Base-by-base conservation (phyloP, 78 protist species). In the Andalucia godoyi region DNA sequence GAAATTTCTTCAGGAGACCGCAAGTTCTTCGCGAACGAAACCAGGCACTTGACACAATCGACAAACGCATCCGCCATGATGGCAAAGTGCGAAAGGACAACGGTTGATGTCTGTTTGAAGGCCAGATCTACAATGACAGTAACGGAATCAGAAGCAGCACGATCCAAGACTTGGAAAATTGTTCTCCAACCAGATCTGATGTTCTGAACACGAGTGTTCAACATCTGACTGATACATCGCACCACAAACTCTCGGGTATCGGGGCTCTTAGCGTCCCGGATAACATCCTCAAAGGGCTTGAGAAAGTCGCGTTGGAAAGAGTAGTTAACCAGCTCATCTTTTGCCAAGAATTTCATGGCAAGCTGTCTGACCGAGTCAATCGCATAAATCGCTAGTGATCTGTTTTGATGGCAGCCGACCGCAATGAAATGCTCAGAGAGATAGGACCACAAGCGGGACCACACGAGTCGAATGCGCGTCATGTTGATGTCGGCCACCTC, bases 311-410 rank as follows among this genome's bases (percentile, higher is more conserved):
- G 9, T 81, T 95, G 99, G 80, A 92, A 90, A 61, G 79, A 74
- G 79, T 64, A 95, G 65, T 85, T 43, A 9, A 89, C 76, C 53
- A 93, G 72, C 62, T 92, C 97, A 6, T 67, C 78, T 47, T 79
- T 72, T 45, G 91, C 95, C 30, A 95, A 64, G 68, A 91, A 93
- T 66, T 91, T 87, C 61, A 75, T 47, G 6, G 96, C 76, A 40
- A 95, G 89, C 71, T 95, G 99, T n/a, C 94, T 70, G 38, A 93
- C 66, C 4, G 94, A 76, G 74, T 95, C 97, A 25, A 95, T 68
- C 13, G 96, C 90, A 43, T 83, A 87, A 73, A 83, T 72, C 6
- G 94, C 70, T 0, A 95, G 77, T 30, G 52, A 46, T 49, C 21
- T 55, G 53, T 81, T 72, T 29, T 41, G 30, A 58, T 74, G 64